Conservation (phyloP, 192 early-diverging fungal genomes). For the Coemansia sp. region DNA sequence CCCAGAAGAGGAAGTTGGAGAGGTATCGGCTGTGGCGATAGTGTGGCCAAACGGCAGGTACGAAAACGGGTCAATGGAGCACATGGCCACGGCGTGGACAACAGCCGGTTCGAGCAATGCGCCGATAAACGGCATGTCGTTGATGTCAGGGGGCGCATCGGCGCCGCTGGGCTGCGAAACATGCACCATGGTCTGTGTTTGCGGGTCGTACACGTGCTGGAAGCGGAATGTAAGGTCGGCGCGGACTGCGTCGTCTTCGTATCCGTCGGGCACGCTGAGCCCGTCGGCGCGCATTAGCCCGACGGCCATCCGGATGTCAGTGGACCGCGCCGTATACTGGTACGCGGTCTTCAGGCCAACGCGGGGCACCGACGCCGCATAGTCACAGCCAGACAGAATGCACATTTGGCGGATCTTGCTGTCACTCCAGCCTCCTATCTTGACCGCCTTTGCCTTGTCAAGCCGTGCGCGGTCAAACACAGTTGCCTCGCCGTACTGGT, state of each 20-base stretch:
- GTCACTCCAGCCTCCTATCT: conserved; percentile 62
- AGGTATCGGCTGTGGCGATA: too few species aligned
- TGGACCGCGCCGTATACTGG: conserved; percentile 49
- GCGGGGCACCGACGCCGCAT: conserved; percentile 78
- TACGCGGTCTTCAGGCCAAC: conserved; percentile 87
- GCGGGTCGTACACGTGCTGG: conserved; percentile 87
- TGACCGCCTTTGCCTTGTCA: conserved; percentile 48
- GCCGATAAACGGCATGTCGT: conserved; percentile 62
- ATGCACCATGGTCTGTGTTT: conserved; percentile 52
- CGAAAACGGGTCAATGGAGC: conserved; percentile 65
- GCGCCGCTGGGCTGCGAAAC: conserved; percentile 59
- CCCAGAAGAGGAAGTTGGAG: too few species aligned
- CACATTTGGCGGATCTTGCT: conserved; percentile 83
- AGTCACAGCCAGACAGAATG: conserved; percentile 98
- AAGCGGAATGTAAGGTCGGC: conserved; percentile 90
- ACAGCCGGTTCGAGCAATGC: conserved; percentile 55
- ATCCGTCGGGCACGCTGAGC: conserved; percentile 62
- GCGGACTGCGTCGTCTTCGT: conserved; percentile 66
- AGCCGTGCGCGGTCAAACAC: conserved; percentile 67
- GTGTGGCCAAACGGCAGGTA: conserved; percentile 51
- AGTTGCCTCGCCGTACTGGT: conserved; percentile 67
- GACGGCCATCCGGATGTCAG: conserved; percentile 65
- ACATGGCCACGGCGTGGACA: conserved; percentile 63
- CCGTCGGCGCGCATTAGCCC: conserved; percentile 57
- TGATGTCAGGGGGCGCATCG: conserved; percentile 24